phyloP scores from a whole-genome alignment of 768 basidiomycete species.

The Mycena leptocephala region DNA sequence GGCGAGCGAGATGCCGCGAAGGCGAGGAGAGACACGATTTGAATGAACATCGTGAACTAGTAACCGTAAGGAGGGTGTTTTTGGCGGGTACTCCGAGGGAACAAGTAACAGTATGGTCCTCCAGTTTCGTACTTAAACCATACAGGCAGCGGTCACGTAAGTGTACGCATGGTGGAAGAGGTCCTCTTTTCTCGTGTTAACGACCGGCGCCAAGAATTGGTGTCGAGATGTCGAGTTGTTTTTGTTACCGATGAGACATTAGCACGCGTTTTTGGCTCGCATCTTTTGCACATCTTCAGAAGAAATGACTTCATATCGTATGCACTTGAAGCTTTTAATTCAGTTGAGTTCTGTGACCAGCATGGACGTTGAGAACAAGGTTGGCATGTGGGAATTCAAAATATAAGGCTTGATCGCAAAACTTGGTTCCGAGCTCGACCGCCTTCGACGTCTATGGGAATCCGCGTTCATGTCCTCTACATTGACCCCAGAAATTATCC shows the following conservation, averaged over 20 bases:
- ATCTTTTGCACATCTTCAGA: background rate
- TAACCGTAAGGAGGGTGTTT: background rate
- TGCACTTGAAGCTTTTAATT: background rate
- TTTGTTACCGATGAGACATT: background rate
- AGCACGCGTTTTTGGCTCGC: background rate
- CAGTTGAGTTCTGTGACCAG: too few species aligned
- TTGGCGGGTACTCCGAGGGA: background rate
- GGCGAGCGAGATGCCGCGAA: slow-evolving; percentile 1
- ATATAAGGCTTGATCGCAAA: too few species aligned
- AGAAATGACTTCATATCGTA: background rate
- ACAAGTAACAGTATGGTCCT: background rate
- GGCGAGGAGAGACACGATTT: background rate
- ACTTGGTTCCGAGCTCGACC: too few species aligned
- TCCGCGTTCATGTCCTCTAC: too few species aligned
- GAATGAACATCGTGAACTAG: slow-evolving; percentile 6
- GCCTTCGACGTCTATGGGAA: too few species aligned
- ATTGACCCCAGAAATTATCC: too few species aligned
- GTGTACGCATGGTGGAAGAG: background rate
- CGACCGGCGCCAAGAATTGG: background rate
- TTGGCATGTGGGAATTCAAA: background rate
- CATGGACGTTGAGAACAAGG: too few species aligned
- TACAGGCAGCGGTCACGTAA: background rate
- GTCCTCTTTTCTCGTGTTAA: background rate
- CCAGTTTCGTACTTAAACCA: background rate
- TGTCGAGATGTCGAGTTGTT: background rate